These are phyloP conservation scores for Apiospora saccharicola DNA, from an alignment of 2,329 filamentous ascomycete species.

Conservation along the genomic window DNA sequence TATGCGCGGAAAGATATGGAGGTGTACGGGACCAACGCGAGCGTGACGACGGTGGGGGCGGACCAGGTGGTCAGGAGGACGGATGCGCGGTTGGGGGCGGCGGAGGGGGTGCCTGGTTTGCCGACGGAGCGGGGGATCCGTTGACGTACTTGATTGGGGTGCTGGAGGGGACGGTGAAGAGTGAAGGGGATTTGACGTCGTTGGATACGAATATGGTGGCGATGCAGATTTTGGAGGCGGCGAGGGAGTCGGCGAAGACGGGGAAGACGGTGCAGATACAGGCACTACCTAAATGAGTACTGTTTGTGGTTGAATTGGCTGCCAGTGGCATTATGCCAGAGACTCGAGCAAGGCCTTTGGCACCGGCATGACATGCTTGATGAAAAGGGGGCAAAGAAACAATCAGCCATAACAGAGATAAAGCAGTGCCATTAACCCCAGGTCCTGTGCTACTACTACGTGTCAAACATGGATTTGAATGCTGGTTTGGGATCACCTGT, in stretches of 20 bases:
- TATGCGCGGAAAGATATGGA: background rate
- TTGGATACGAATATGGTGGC: constrained; percentile 11
- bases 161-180: background rate
- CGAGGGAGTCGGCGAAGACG: background rate
- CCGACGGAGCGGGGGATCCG: background rate
- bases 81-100: background rate
- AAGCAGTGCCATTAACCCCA: too few species aligned
- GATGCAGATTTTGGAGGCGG: constrained; percentile 8
- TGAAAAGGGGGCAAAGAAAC: too few species aligned
- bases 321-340: too few species aligned
- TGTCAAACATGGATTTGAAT: too few species aligned
- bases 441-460: too few species aligned
- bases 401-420: too few species aligned
- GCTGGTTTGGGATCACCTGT: too few species aligned
- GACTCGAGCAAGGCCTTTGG: too few species aligned
- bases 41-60: constrained; percentile 1
- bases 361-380: too few species aligned
- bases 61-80: background rate
- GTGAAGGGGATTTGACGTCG: background rate
- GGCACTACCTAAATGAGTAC: background rate
- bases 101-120: background rate
- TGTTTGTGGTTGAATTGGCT: background rate
- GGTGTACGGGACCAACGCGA: constrained; percentile 7
- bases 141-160: background rate
- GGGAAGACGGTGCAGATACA: background rate